Evolutionary conservation across 1,284 basidiomycete genomes (phyloP), one percentile per base, ranked within the genome.

Genomic region (Irpex rosettiformis): DNA sequence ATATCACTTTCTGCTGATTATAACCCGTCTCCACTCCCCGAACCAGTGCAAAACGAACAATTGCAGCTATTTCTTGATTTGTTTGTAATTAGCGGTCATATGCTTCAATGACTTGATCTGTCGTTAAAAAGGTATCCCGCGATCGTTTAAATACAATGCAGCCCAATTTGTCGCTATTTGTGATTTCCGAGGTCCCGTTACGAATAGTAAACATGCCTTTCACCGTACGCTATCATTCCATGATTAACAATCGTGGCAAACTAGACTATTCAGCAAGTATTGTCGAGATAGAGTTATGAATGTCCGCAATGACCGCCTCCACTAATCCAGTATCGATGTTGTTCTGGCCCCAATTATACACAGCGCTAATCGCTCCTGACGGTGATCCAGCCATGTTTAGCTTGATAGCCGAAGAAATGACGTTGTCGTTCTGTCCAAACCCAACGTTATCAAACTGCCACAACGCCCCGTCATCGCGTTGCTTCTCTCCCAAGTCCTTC

Each of bases 301-400:
- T 63, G 4, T 55, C 62, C 8, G n/a, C 40, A 8, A 68, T 59
- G 52, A 78, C 75, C 16, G 57, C 58, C 25, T 77, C 72, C 8
- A 65, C 71, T 27, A 73, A 62, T 13, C 18, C 58, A 11, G 61
- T 61, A 4, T 73, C 70, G 2, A 78, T 62, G 8, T 70, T 66
- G 4, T 62, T 65, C 53, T 68, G 65, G 1, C 70, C 71, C 72
- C 74, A 78, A 16, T 70, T 72, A 16, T 77, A 62, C 4, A 67
- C 58, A 10, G 77, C 55, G 13, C 71, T 69, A 5, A 77, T 37
- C 0, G 70, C 69, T 2, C 76, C 77, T 1, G 64, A 58, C 5
- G 71, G 67, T 21, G 70, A 67, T 3, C 75, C 74, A 7, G 70
- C 68, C 0, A 72, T 66, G 58, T 71, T 75, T 42, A 78, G 21